A percentile compares a stretch with the other conserved stretches of the same genome.
Evolutionary conservation across 2,329 filamentous ascomycete species (phyloP).

Genomic region (Spiromastix sp.): DNA sequence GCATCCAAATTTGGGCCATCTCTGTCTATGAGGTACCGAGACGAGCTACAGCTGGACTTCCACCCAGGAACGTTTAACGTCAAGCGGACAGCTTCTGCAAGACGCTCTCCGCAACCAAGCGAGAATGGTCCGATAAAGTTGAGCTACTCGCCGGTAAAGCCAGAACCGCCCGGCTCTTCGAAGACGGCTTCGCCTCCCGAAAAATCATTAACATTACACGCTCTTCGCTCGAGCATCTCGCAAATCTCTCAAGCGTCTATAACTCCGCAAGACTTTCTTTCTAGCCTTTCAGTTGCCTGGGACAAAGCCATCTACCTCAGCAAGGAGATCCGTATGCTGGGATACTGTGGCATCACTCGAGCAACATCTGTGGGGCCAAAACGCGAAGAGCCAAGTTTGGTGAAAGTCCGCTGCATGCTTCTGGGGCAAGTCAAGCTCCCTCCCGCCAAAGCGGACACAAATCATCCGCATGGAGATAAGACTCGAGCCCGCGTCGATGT

Average conservation of each 20-base stretch:
- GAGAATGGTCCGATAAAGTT: constrained; percentile 22
- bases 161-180: constrained; percentile 1
- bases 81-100: constrained; percentile 1
- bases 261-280: constrained; percentile 29
- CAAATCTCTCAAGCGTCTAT: constrained; percentile 25
- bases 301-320: constrained; percentile 28
- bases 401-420: constrained; percentile 30
- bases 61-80: constrained; percentile 28
- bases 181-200: constrained; percentile 23
- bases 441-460: not conserved
- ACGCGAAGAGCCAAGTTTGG: constrained; percentile 9
- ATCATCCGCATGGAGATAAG: constrained; percentile 3
- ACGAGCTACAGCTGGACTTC: constrained; percentile 33
- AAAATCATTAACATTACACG: constrained; percentile 31
- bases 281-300: constrained; percentile 34
- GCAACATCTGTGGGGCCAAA: constrained; percentile 20
- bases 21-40: constrained; percentile 32
- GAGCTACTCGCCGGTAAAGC: constrained; percentile 18
- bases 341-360: constrained; percentile 35
- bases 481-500: constrained; percentile 23
- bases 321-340: constrained; percentile 34
- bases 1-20: constrained; percentile 20
- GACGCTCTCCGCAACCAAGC: constrained; percentile 12
- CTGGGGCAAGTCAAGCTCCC: constrained; percentile 15
- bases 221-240: constrained; percentile 28